phyloP scores from a whole-genome alignment of 2,329 filamentous ascomycete genomes.

The Sarocladiaceae sp. region DNA sequence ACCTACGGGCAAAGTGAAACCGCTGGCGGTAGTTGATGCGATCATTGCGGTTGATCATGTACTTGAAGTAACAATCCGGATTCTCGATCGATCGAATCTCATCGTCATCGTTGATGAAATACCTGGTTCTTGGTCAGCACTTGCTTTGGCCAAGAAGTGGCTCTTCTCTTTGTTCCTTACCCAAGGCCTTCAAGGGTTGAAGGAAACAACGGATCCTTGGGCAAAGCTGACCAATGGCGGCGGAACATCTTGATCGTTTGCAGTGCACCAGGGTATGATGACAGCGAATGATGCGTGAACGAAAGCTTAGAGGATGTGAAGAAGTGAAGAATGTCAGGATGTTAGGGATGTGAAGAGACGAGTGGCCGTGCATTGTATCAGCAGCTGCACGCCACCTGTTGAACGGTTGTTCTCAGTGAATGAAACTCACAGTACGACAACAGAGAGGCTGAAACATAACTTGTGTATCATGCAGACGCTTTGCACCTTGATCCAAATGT shows the following conservation, averaged over 20 bases:
- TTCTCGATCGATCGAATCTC: constrained; percentile 68
- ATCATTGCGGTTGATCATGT: constrained; percentile 66
- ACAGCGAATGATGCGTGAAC: neutral
- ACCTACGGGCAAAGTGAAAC: constrained; percentile 67
- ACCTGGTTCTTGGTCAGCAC: constrained; percentile 42
- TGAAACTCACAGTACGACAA: too few species aligned
- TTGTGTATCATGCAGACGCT: too few species aligned
- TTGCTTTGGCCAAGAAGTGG: neutral
- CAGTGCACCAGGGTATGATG: neutral
- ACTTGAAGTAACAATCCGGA: constrained; percentile 69
- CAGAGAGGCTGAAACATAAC: too few species aligned
- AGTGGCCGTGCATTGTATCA: too few species aligned
- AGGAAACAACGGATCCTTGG: constrained; percentile 64
- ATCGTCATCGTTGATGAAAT: constrained; percentile 72
- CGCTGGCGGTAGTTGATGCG: constrained; percentile 73
- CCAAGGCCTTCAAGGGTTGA: constrained; percentile 66
- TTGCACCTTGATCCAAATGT: too few species aligned
- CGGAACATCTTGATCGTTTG: constrained; percentile 59
- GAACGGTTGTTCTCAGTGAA: too few species aligned
- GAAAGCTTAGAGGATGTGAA: neutral
- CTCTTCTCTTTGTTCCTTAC: constrained; percentile 47
- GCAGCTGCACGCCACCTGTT: too few species aligned
- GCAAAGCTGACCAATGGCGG: constrained; percentile 62
- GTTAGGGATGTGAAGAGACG: too few species aligned
- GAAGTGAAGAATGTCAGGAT: too few species aligned